Conservation (phyloP, 2,329 filamentous ascomycete species). For the Cordyceps militaris region DNA sequence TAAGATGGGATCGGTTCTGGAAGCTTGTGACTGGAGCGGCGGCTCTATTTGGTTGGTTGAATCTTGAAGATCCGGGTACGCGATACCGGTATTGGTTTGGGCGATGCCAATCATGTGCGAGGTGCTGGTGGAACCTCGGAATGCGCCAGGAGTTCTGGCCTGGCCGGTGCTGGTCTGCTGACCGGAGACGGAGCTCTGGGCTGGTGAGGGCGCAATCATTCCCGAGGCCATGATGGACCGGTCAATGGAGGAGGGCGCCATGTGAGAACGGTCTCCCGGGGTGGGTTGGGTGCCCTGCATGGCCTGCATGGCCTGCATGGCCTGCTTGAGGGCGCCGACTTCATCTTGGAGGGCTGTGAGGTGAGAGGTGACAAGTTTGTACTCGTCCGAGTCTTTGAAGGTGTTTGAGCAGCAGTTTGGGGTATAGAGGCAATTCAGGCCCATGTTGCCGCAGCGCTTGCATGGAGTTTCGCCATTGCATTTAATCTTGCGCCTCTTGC, state of each 20-base stretch:
- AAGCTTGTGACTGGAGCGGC: neutral
- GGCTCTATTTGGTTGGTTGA: constrained; percentile 45
- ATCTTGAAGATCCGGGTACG: constrained; percentile 58
- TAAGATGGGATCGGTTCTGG: constrained; percentile 65
- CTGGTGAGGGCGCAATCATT: constrained; percentile 29
- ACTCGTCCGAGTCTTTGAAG: constrained; percentile 91
- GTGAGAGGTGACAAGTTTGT: constrained; percentile 70
- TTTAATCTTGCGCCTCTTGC: constrained; percentile 69
- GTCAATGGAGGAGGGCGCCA: constrained; percentile 36
- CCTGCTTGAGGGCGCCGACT: constrained; percentile 69
- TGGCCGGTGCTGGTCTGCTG: constrained; percentile 32
- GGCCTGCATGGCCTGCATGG: constrained; percentile 58
- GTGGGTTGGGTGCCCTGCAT: neutral
- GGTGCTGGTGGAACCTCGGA: constrained; percentile 78
- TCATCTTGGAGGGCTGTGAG: constrained; percentile 74
- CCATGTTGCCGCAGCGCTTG: constrained; percentile 61
- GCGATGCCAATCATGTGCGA: constrained; percentile 82
- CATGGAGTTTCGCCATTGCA: constrained; percentile 66
- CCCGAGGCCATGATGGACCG: constrained; percentile 28
- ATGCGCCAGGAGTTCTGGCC: constrained; percentile 53
- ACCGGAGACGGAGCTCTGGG: constrained; percentile 32
- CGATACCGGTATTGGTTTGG: constrained; percentile 72
- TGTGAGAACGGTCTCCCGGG: constrained; percentile 38
- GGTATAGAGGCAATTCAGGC: constrained; percentile 57
- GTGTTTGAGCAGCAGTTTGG: constrained; percentile 64